phyloP scores from a whole-genome alignment of 202 grass and related monocot species.

The Setaria viridis region DNA sequence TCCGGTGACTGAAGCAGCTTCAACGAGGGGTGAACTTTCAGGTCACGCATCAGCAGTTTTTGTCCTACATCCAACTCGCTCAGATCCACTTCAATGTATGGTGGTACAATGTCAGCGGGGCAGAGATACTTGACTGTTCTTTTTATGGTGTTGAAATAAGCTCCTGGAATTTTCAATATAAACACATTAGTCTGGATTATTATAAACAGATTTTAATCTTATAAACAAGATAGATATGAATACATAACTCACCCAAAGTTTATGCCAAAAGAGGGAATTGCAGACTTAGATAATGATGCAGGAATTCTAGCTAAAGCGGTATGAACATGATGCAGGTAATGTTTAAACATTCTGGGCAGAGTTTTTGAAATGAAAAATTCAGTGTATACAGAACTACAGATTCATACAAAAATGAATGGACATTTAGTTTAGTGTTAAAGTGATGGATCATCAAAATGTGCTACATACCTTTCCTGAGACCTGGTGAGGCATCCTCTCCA shows the following conservation, averaged over 20 bases:
- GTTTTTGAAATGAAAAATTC: neutral
- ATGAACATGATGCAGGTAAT: neutral
- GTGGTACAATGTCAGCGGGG: constrained; percentile 90
- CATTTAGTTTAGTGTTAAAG: constrained; percentile 11
- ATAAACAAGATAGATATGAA: neutral
- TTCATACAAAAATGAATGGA: neutral
- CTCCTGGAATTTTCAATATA: constrained; percentile 59
- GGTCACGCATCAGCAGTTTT: constrained; percentile 78
- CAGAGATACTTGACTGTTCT: constrained; percentile 89
- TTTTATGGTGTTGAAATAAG: constrained; percentile 97
- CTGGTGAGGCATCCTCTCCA: constrained; percentile 94
- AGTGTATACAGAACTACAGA: neutral
- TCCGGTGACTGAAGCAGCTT: constrained; percentile 73
- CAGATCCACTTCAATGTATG: constrained; percentile 95
- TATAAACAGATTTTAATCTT: neutral
- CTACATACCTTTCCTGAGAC: constrained; percentile 83
- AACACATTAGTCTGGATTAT: constrained; percentile 24
- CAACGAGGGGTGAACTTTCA: constrained; percentile 84
- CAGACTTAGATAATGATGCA: neutral
- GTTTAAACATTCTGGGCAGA: neutral
- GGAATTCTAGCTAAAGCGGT: neutral
- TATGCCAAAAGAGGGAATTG: neutral
- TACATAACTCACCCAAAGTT: neutral
- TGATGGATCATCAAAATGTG: neutral
- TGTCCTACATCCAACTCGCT: constrained; percentile 86